Conservation (phyloP, 345 rosid genomes). For the Aquilaria malaccensis region DNA sequence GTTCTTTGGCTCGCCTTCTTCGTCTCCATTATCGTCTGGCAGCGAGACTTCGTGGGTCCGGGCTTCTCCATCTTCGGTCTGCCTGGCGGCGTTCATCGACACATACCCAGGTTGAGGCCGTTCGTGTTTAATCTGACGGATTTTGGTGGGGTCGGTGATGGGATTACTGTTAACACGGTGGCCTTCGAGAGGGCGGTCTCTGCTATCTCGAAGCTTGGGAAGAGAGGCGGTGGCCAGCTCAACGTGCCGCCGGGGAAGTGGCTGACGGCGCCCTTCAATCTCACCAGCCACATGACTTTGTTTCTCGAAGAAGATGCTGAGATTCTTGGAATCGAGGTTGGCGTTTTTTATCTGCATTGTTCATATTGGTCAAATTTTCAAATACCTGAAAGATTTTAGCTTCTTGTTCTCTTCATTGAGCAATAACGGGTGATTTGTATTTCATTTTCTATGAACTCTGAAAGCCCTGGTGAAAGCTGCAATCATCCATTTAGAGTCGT, state of each 20-base stretch:
- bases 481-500: too few species aligned
- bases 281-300: constrained; percentile 86
- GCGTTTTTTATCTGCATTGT: constrained; percentile 6
- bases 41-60: constrained; percentile 39
- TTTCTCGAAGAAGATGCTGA: constrained; percentile 84
- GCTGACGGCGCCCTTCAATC: constrained; percentile 96
- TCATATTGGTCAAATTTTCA: background rate
- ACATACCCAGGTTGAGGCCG: constrained; percentile 50
- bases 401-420: too few species aligned
- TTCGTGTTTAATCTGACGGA: constrained; percentile 73
- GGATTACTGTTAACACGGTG: constrained; percentile 65
- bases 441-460: too few species aligned
- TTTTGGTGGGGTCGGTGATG: constrained; percentile 93
- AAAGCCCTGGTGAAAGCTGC: too few species aligned
- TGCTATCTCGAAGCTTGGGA: constrained; percentile 66
- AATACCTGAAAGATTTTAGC: too few species aligned
- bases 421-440: too few species aligned
- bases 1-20: constrained; percentile 81
- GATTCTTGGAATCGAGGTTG: constrained; percentile 78
- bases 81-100: constrained; percentile 20
- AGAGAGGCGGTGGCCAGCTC: constrained; percentile 83
- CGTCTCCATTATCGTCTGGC: constrained; percentile 75
- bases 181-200: constrained; percentile 86
- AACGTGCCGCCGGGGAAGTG: constrained; percentile 93
- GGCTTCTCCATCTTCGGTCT: constrained; percentile 38